Percentiles rank a stretch among this genome's conserved stretches.
phyloP scores from a whole-genome alignment of 192 early-diverging fungal species.

The Gamsiella multidivaricata region DNA sequence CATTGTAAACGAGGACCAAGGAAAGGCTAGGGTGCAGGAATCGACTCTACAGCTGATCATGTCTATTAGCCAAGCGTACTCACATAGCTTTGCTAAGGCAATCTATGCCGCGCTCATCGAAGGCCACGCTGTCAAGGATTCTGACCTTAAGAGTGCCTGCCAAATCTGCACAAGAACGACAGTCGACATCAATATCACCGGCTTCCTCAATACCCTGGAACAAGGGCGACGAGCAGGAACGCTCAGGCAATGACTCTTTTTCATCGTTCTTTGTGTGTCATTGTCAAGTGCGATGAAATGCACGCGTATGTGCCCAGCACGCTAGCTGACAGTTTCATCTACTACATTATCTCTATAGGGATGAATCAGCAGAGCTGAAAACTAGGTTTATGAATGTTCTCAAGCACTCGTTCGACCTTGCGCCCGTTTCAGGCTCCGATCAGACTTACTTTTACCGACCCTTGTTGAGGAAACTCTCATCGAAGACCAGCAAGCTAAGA shows the following conservation, averaged over 20 bases:
- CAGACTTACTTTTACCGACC: slow-evolving; percentile 76
- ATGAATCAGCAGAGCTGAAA: slow-evolving; percentile 54
- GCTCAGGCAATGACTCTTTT: slow-evolving; percentile 32
- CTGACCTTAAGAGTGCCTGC: slow-evolving; percentile 60
- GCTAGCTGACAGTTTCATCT: background rate
- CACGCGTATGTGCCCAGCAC: background rate
- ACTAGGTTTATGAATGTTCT: slow-evolving; percentile 67
- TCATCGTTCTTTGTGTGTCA: background rate
- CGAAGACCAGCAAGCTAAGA: slow-evolving; percentile 45
- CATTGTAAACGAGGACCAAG: slow-evolving; percentile 34
- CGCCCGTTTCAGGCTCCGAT: slow-evolving; percentile 45
- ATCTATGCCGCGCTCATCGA: slow-evolving; percentile 65
- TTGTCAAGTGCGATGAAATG: background rate
- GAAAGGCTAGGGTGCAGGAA: slow-evolving; percentile 21
- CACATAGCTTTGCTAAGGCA: slow-evolving; percentile 64
- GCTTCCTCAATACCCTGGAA: slow-evolving; percentile 65
- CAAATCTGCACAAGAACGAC: slow-evolving; percentile 60
- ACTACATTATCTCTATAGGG: slow-evolving; percentile 16
- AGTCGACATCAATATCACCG: slow-evolving; percentile 68
- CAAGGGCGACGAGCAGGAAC: slow-evolving; percentile 34
- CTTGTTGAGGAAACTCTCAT: slow-evolving; percentile 39
- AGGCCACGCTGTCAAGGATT: slow-evolving; percentile 55
- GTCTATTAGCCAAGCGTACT: slow-evolving; percentile 59
- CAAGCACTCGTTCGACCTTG: slow-evolving; percentile 71
- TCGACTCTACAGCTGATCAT: slow-evolving; percentile 44